phyloP scores from a whole-genome alignment of 2,329 filamentous ascomycete genomes.

The Cercospora sp. region DNA sequence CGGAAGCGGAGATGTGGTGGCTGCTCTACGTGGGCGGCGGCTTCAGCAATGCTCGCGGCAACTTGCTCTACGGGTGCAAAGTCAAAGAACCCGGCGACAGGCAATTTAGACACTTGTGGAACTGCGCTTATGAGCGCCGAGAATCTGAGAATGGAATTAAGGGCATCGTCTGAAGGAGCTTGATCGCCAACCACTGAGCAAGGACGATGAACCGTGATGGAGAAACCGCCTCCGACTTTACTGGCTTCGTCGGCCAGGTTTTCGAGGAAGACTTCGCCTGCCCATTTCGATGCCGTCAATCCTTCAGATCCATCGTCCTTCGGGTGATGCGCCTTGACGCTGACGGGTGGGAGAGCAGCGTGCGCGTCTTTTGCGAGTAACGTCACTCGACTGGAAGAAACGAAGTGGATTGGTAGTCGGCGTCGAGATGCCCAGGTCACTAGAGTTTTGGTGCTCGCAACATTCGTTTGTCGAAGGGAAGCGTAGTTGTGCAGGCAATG shows the following conservation, averaged over 20 bases:
- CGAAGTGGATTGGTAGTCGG: slow-evolving; percentile 29
- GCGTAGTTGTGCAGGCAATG: slow-evolving; percentile 35
- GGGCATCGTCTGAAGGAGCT: slow-evolving; percentile 21
- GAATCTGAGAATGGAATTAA: slow-evolving; percentile 23
- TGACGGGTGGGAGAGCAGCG: slow-evolving; percentile 17
- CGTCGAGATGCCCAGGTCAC: slow-evolving; percentile 14
- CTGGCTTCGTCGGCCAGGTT: not conserved
- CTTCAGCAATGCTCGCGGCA: slow-evolving; percentile 11
- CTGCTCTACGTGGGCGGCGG: not conserved
- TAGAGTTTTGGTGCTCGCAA: slow-evolving; percentile 22
- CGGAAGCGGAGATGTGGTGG: slow-evolving; percentile 12
- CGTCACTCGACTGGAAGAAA: slow-evolving; percentile 26
- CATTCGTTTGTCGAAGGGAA: slow-evolving; percentile 31
- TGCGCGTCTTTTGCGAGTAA: slow-evolving; percentile 14
- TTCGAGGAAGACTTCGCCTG: slow-evolving; percentile 22
- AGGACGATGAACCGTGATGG: slow-evolving; percentile 23
- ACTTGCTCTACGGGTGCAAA: slow-evolving; percentile 20
- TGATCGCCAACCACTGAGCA: slow-evolving; percentile 21
- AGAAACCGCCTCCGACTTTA: not conserved
- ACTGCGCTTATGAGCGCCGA: slow-evolving; percentile 19
- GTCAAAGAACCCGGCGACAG: slow-evolving; percentile 20
- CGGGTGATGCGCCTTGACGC: slow-evolving; percentile 12
- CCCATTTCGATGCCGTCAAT: slow-evolving; percentile 25
- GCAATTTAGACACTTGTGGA: slow-evolving; percentile 14
- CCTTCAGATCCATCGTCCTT: slow-evolving; percentile 20